Conservation (phyloP, 345 rosid genomes). For the Eucalyptus virginea region DNA sequence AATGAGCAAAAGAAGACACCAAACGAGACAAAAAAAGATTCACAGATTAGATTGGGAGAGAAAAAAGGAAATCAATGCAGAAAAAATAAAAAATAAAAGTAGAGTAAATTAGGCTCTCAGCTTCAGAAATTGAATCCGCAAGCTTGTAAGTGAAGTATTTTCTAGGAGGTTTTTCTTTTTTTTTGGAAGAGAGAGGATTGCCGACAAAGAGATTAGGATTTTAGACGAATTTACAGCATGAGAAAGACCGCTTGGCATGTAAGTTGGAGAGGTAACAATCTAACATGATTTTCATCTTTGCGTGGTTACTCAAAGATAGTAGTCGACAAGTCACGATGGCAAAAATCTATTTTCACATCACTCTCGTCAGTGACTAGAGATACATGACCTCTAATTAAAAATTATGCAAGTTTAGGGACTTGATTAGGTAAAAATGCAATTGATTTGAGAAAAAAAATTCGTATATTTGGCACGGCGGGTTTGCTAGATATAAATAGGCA, state of each 20-base stretch:
- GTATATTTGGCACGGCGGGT: not conserved
- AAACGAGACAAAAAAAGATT: not conserved
- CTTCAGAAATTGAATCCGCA: not conserved
- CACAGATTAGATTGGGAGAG: too few relatives aligned
- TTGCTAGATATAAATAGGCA: not conserved
- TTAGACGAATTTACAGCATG: not conserved
- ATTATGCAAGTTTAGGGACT: not conserved
- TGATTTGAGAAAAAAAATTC: not conserved
- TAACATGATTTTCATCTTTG: not conserved
- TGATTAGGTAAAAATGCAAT: not conserved
- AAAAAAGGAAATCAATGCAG: too few relatives aligned
- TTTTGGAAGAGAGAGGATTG: not conserved
- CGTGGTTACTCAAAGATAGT: not conserved
- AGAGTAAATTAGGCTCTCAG: not conserved
- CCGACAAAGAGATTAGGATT: not conserved
- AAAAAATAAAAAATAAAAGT: too few relatives aligned
- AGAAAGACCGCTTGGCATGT: not conserved
- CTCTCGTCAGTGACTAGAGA: not conserved
- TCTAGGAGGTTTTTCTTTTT: not conserved
- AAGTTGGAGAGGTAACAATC: not conserved
- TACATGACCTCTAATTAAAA: not conserved
- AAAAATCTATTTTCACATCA: not conserved
- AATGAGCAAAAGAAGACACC: not conserved
- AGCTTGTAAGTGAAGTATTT: not conserved
- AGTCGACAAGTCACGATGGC: not conserved